Evolutionary conservation across 2,329 filamentous ascomycete species (phyloP).

Genomic region (Lithohypha guttulata): DNA sequence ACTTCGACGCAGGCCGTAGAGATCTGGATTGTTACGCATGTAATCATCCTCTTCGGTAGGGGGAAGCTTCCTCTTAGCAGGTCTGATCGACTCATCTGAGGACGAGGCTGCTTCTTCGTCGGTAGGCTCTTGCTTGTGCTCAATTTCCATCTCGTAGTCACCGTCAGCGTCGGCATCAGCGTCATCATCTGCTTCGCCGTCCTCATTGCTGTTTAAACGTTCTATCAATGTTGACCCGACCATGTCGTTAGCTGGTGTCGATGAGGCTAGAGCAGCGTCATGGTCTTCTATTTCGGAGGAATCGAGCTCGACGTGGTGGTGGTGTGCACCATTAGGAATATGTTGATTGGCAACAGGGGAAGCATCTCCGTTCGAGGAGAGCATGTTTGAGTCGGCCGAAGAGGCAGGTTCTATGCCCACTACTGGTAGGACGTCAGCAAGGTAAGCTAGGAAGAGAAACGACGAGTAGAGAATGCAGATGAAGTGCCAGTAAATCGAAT

Average conservation of each 20-base stretch:
- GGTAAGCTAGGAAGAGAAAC: slow-evolving; percentile 13
- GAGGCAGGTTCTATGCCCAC: slow-evolving; percentile 14
- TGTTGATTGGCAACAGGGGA: slow-evolving; percentile 40
- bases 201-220: slow-evolving; percentile 30
- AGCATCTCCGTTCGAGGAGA: slow-evolving; percentile 56
- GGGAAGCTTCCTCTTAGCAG: slow-evolving; percentile 61
- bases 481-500: slow-evolving; percentile 9
- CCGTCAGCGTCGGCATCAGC: slow-evolving; percentile 64
- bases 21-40: slow-evolving; percentile 82
- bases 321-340: slow-evolving; percentile 35
- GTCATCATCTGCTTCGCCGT: slow-evolving; percentile 39
- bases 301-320: slow-evolving; percentile 59
- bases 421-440: slow-evolving; percentile 22
- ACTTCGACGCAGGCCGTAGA: slow-evolving; percentile 89
- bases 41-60: slow-evolving; percentile 64
- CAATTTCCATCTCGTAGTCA: slow-evolving; percentile 33
- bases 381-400: slow-evolving; percentile 21
- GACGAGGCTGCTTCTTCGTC: slow-evolving; percentile 40
- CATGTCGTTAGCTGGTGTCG: slow-evolving; percentile 27
- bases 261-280: slow-evolving; percentile 40
- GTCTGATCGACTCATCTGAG: slow-evolving; percentile 59
- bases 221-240: slow-evolving; percentile 17
- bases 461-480: slow-evolving; percentile 7
- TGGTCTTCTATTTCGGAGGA: slow-evolving; percentile 59
- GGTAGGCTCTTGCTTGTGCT: slow-evolving; percentile 34